Conservation (phyloP, 352 stramenopile species). For the Phytophthora sojae region DNA sequence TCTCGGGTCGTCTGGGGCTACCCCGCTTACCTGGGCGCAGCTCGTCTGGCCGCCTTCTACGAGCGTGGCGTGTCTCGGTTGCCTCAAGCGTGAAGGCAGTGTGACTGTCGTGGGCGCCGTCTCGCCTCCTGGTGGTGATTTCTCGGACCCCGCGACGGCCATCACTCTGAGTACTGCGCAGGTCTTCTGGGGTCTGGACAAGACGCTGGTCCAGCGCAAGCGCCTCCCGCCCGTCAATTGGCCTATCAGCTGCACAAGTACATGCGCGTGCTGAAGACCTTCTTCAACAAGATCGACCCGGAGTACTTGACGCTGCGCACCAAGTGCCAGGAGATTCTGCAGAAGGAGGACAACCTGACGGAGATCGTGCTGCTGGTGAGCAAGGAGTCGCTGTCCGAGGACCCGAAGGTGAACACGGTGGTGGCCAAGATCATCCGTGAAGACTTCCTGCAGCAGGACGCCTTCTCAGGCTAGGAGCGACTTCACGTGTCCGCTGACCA, state of each 20-base stretch:
- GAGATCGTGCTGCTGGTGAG: slow-evolving; percentile 99
- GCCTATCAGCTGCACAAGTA: no score
- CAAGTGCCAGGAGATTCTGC: slow-evolving; percentile 97
- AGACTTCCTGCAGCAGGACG: slow-evolving; percentile 99
- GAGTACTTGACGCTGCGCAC: slow-evolving; percentile 98
- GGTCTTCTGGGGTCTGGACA: slow-evolving; percentile 99
- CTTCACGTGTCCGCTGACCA: slow-evolving; percentile 98
- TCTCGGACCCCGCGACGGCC: slow-evolving; percentile 99
- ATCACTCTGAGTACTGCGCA: slow-evolving; percentile 99
- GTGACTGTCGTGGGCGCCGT: slow-evolving; percentile 99
- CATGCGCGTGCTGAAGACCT: no score
- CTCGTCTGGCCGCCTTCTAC: slow-evolving; percentile 99
- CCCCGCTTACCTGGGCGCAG: slow-evolving; percentile 98
- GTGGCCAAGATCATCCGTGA: slow-evolving; percentile 99
- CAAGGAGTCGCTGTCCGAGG: slow-evolving; percentile 99
- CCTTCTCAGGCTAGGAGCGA: slow-evolving; percentile 99
- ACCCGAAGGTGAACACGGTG: slow-evolving; percentile 99
- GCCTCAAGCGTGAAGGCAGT: slow-evolving; percentile 98
- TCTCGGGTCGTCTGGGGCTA: no score
- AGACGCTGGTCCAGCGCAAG: slow-evolving; percentile 99
- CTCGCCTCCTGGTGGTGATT: slow-evolving; percentile 98
- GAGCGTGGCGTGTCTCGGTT: slow-evolving; percentile 98
- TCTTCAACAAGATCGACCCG: slow-evolving; percentile 99
- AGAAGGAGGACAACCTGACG: slow-evolving; percentile 98
- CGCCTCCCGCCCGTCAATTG: no score